Base-by-base conservation (phyloP, 192 early-diverging fungal genomes). In the Cetraspora pellucida region DNA sequence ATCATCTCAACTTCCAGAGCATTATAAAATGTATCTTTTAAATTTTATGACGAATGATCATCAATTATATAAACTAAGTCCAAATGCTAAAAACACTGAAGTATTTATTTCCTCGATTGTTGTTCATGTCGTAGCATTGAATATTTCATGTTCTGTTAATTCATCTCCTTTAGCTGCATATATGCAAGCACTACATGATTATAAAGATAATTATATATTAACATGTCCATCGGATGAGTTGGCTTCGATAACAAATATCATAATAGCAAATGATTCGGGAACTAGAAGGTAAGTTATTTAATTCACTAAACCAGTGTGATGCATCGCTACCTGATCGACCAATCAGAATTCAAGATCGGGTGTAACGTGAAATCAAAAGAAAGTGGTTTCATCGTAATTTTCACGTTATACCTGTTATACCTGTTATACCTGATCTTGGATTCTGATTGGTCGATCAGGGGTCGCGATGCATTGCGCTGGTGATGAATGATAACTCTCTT, bases 141-240 rank as follows among this genome's bases (percentile, higher is more conserved):
- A 77, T 25, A 25, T 46, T 37, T 77, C 76, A 3, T 11, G 55
- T 10, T 23, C 67, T 28, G 37, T 70, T 11, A 31, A 69, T 2
- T n/a, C 76, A 30, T 77, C 76, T n/a, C 69, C n/a, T 11, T 67
- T 78, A 25, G 44, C 77, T 6, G 6, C 17, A 19, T 77, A 74
- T 21, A 17, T 67, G 7, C 76, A 77, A 27, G 43, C 52, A 10
- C 37, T 77, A 30, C 13, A 54, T 23, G 13, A 54, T 2, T 55
- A 30, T 47, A 72, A 49, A 25, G 70, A 31, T 27, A 16, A n/a
- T 14, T 68, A 27, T 68, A 68, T 68, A 47, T 25, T 68, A 8
- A 47, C 66, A 23, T 68, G 66, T 28, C 66, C 66, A 16, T 30
- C 54, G 2, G 52, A 60, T 44, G 76, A 37, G 55, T 21, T 45